These are phyloP conservation scores for Lipomyces yamanashiensis DNA, from an alignment of 805 yeast species.

Conservation along the genomic window DNA sequence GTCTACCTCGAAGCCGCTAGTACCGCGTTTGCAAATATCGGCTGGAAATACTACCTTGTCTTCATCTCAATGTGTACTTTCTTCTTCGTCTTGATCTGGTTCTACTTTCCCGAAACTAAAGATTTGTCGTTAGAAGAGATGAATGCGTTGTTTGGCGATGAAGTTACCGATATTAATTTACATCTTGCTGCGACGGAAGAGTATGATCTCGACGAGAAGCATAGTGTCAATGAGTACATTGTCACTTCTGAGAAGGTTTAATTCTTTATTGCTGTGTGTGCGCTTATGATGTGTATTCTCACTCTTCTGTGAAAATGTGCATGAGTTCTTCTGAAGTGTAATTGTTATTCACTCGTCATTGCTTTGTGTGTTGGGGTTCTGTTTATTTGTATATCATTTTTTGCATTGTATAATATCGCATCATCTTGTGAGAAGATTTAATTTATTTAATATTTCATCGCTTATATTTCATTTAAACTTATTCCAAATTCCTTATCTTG, in stretches of 20 bases:
- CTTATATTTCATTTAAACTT: too few relatives aligned
- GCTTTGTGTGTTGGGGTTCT: background rate
- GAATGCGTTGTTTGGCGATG: slow-evolving; percentile 15
- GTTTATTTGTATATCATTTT: background rate
- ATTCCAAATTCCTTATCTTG: too few relatives aligned
- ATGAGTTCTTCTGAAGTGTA: too few relatives aligned
- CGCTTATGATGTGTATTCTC: background rate
- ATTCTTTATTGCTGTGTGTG: background rate
- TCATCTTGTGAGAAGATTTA: too few relatives aligned
- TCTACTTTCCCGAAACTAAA: slow-evolving; percentile 20
- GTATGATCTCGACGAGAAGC: slow-evolving; percentile 6
- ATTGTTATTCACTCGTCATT: background rate
- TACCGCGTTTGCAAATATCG: slow-evolving; percentile 21
- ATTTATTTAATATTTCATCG: too few relatives aligned
- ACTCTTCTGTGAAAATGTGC: background rate
- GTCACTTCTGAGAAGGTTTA: slow-evolving; percentile 1
- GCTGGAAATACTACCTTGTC: slow-evolving; percentile 48
- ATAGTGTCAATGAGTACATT: background rate
- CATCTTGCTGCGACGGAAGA: slow-evolving; percentile 8
- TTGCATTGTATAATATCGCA: background rate
- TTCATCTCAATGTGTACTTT: slow-evolving; percentile 48
- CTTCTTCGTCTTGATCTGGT: slow-evolving; percentile 10
- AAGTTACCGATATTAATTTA: slow-evolving; percentile 17
- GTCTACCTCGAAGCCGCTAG: slow-evolving; percentile 19
- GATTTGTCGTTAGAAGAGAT: slow-evolving; percentile 16